Evolutionary conservation across 208 protist genomes (phyloP).

Genomic region (Vickermania spadyakhi): DNA sequence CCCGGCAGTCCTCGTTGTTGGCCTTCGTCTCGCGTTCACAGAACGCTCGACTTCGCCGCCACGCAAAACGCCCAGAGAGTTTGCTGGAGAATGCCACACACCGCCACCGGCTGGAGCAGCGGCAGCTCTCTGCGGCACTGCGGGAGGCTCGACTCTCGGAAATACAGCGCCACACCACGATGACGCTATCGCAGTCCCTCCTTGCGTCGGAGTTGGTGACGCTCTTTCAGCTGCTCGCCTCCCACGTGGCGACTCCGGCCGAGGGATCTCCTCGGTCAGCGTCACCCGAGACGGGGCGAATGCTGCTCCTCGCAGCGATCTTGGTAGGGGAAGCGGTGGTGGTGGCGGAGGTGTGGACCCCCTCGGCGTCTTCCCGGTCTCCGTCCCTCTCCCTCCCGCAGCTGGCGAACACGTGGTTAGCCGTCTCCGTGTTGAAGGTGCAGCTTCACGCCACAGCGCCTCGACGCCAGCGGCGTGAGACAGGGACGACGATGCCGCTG

Average conservation of each 20-base stretch:
- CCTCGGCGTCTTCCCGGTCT: background rate
- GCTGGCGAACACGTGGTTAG: constrained; percentile 26
- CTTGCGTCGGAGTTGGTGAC: background rate
- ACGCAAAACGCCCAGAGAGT: constrained; percentile 10
- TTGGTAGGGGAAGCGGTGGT: constrained; percentile 46
- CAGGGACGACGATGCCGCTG: too few species aligned
- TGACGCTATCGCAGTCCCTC: background rate
- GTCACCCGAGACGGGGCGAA: too few species aligned
- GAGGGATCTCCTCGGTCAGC: too few species aligned
- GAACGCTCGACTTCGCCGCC: constrained; percentile 32
- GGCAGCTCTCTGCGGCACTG: constrained; percentile 54
- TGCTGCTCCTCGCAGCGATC: constrained; percentile 30
- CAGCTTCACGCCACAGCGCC: constrained; percentile 17
- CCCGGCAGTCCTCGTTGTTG: constrained; percentile 51
- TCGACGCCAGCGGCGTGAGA: background rate
- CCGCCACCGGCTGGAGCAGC: constrained; percentile 59
- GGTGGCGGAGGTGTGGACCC: constrained; percentile 8
- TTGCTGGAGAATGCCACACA: constrained; percentile 49
- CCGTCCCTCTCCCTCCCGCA: constrained; percentile 13
- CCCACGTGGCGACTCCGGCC: constrained; percentile 19
- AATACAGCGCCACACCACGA: background rate
- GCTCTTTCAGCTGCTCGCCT: constrained; percentile 19
- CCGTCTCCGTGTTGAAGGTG: constrained; percentile 31
- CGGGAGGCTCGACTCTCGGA: constrained; percentile 26
- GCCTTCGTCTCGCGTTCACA: constrained; percentile 64